These are phyloP conservation scores for Umbelopsis ramanniana DNA, from an alignment of 192 early-diverging fungal species.

Conservation along the genomic window DNA sequence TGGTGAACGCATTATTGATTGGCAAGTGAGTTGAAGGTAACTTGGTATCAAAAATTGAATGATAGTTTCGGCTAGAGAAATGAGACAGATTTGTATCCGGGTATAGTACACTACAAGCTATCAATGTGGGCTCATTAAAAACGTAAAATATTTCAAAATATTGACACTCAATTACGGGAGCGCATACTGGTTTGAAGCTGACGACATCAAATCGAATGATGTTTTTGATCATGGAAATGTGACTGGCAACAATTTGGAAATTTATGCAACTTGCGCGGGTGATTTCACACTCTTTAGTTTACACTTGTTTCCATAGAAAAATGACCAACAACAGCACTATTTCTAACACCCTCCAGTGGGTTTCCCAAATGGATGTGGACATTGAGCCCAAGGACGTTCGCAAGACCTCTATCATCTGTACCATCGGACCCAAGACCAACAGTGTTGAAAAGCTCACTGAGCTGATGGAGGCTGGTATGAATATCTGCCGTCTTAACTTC, in stretches of 20 bases:
- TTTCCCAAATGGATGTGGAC: slow-evolving; percentile 67
- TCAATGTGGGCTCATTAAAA: no score
- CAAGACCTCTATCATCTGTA: slow-evolving; percentile 86
- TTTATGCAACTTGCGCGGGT: neutral
- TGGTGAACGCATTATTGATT: no score
- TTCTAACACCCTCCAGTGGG: slow-evolving; percentile 71
- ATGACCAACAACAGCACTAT: slow-evolving; percentile 34
- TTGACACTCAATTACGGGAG: no score
- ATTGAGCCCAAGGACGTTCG: slow-evolving; percentile 59
- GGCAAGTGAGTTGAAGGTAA: no score
- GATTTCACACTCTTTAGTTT: neutral
- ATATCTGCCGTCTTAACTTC: slow-evolving; percentile 83
- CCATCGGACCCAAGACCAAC: slow-evolving; percentile 81
- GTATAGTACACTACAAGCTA: no score
- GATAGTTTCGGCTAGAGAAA: no score
- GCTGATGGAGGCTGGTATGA: slow-evolving; percentile 79
- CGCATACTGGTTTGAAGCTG: neutral
- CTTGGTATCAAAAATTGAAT: no score
- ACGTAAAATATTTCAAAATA: no score
- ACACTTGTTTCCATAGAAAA: neutral
- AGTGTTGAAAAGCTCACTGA: slow-evolving; percentile 68
- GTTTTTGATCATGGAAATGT: neutral
- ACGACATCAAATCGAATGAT: no score
- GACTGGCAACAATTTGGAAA: slow-evolving; percentile 5
- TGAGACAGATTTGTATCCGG: no score